Conservation (phyloP, 129 eudicot genomes). For the Flaveria ramosissima region DNA sequence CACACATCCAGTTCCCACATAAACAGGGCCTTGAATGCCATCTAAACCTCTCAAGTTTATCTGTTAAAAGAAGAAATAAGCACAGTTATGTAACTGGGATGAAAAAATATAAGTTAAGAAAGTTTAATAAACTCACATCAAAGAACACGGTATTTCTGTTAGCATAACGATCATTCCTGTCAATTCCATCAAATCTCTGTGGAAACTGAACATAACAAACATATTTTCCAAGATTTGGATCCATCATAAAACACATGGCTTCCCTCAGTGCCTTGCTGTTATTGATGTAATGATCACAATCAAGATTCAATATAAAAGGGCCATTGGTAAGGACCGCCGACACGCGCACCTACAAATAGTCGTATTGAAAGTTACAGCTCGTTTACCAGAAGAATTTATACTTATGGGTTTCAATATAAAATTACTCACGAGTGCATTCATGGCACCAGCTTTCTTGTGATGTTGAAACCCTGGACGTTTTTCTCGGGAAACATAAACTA, state of each 20-base stretch:
- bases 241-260: slow-evolving; percentile 61
- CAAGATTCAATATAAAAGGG: slow-evolving; percentile 52
- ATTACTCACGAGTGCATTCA: slow-evolving; percentile 82
- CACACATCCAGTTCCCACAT: slow-evolving; percentile 51
- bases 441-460: slow-evolving; percentile 96
- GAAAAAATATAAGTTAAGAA: background rate
- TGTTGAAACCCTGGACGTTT: slow-evolving; percentile 93
- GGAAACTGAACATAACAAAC: slow-evolving; percentile 56
- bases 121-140: slow-evolving; percentile 39
- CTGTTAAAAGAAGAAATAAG: slow-evolving; percentile 17
- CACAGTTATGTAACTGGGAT: background rate
- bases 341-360: slow-evolving; percentile 45
- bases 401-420: background rate
- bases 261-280: slow-evolving; percentile 53
- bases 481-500: slow-evolving; percentile 91
- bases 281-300: slow-evolving; percentile 58
- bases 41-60: slow-evolving; percentile 54
- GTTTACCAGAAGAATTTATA: background rate
- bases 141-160: slow-evolving; percentile 53
- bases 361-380: background rate
- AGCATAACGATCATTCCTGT: slow-evolving; percentile 48
- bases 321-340: slow-evolving; percentile 53
- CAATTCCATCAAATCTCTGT: slow-evolving; percentile 54
- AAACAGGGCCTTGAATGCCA: slow-evolving; percentile 54
- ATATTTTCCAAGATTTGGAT: slow-evolving; percentile 46